Evolutionary conservation across 305 asterid genomes (phyloP), one percentile per base, ranked within the genome.

Genomic region (Fraxinus sp.): DNA sequence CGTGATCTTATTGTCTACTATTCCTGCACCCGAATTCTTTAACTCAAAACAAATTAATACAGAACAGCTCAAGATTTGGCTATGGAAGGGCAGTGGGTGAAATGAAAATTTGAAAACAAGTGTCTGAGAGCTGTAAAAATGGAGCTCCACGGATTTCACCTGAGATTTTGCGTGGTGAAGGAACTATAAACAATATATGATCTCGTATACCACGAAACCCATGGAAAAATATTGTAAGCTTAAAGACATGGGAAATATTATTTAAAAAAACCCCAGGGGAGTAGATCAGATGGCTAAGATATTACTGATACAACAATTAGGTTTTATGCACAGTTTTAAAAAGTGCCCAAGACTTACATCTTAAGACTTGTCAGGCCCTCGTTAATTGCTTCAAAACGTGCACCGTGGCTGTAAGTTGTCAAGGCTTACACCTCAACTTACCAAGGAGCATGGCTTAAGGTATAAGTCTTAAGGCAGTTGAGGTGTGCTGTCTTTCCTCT

Each of bases 161-260:
- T 7, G 7, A 76, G 13, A 0, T 39, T 30, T 64, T 24, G 73
- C 5, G 5, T 24, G 16, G 14, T 73, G n/a, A 49, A 22, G 28
- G n/a, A 33, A 49, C 57, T 11, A 46, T 46, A 80, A 73, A 36
- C 20, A 37, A 66, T 52, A 5, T 36, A 24, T 26, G 28, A 36
- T 24, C 79, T 30, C 74, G 20, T 24, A 79, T 6, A 20, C 83
- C 79, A 73, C 35, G 72, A 33, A 80, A 70, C 3, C 52, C 71
- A 46, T 4, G 78, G 30, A 64, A 77, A 79, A 79, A 18, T 41
- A 7, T 20, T 52, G 62, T 4, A 37, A 35, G 46, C 13, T 22
- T 22, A 64, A 64, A 64, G 16, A 64, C 35, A 64, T 32, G 16
- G 28, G 5, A 46, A 57, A 79, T 14, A 80, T 37, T 14, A 76